A percentile compares a stretch with the other conserved stretches of the same genome.
Conservation (phyloP, 2,329 filamentous ascomycete species). For the Scedosporium minutisporum region DNA sequence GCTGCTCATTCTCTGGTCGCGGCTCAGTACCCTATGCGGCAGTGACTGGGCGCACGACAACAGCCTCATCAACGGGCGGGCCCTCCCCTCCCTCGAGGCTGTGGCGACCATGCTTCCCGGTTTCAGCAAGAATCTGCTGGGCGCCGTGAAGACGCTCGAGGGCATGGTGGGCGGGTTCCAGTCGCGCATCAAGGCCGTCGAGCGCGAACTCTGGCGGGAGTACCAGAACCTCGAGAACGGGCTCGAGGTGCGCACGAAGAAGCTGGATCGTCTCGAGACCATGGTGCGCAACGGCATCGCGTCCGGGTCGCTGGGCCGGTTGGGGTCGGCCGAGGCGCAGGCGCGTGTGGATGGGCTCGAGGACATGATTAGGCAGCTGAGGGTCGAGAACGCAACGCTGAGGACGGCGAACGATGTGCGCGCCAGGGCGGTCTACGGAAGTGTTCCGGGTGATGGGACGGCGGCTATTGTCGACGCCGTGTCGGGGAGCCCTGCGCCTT, state of each 20-base stretch:
- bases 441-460: constrained; percentile 13
- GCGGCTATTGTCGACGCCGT: constrained; percentile 26
- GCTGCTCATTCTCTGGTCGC: constrained; percentile 81
- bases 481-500: constrained; percentile 42
- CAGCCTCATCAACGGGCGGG: constrained; percentile 77
- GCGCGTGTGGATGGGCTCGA: constrained; percentile 44
- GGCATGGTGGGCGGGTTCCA: constrained; percentile 69
- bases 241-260: constrained; percentile 70
- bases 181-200: constrained; percentile 70
- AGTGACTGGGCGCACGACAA: constrained; percentile 87
- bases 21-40: constrained; percentile 76
- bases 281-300: constrained; percentile 59
- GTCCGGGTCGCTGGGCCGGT: constrained; percentile 25
- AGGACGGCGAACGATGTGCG: constrained; percentile 53
- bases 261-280: constrained; percentile 77
- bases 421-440: constrained; percentile 31
- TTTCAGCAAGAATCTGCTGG: constrained; percentile 82
- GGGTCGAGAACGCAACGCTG: constrained; percentile 60
- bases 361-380: constrained; percentile 52
- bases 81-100: constrained; percentile 72
- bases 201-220: constrained; percentile 82
- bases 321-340: constrained; percentile 19
- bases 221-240: constrained; percentile 79
- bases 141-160: constrained; percentile 82
- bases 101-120: constrained; percentile 77